Evolutionary conservation across 805 yeast species (phyloP), one percentile per base, ranked within the genome.

Genomic region (Starmerella vitae): DNA sequence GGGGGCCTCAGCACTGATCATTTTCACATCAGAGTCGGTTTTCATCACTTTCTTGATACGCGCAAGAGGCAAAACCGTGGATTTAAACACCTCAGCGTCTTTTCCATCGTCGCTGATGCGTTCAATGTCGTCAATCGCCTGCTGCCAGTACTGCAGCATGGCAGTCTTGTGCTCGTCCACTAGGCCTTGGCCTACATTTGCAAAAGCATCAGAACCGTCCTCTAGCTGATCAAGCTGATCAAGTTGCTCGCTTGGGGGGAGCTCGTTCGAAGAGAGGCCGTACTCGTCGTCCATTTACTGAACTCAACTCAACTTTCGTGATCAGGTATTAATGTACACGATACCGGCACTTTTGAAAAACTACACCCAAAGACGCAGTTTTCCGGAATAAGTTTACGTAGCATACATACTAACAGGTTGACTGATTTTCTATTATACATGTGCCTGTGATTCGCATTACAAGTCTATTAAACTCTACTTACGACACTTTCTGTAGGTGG

Each of bases 1-100:
- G 2, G 99, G 98, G 1, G 97, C 97, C 62, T 91, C 99, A 2
- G 98, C 97, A 47, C 91, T 76, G 41, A 91, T 91, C 99, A 91
- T 91, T 48, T 85, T 73, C 29, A 91, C 97, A 48, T 88, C 96
- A 56, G 84, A 94, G 57, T 88, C 97, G 0, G 96, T 86, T 58
- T 88, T 88, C 97, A 88, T 88, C 30, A 88, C 96, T 59, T 88
- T 88, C 56, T 91, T 88, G 52, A 91, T 91, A 50, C 99, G 70
- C 4, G 98, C 98, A 39, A 91, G 66, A 14, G 99, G 99, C 45
- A 91, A 65, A 47, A 86, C 94, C 57, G 91, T 96, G 48, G 83
- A 81, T 58, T 84, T 86, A 63, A 88, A 91, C 57, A 83, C 93
- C 55, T 83, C 94, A 55, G 72, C 74, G 29, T 57, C 54, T 42